Conservation (phyloP, 805 yeast species). For the Nakazawaea ernobii region DNA sequence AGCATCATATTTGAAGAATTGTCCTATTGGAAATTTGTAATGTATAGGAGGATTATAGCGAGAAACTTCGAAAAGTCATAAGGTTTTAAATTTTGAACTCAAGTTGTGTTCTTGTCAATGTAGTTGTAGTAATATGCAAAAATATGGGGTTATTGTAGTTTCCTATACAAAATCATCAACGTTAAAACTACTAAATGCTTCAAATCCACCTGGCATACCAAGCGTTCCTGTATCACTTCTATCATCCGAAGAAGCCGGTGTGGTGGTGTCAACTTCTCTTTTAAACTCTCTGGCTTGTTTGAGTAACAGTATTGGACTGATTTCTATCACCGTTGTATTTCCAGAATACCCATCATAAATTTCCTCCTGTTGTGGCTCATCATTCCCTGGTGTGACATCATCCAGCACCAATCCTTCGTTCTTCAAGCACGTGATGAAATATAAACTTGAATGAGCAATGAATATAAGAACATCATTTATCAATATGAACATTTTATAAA, state of each 20-base stretch:
- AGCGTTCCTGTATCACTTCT: not conserved
- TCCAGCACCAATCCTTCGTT: conserved; percentile 22
- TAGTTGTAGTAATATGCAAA: not conserved
- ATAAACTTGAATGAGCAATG: conserved; percentile 22
- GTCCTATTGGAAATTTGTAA: conserved; percentile 55
- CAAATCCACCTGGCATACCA: conserved; percentile 12
- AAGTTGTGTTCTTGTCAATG: too few relatives aligned
- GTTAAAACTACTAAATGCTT: conserved; percentile 2
- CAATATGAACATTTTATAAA: conserved; percentile 19
- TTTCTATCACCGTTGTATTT: conserved; percentile 26
- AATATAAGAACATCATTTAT: conserved; percentile 26
- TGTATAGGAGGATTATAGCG: too few relatives aligned
- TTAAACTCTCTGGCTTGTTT: conserved; percentile 17
- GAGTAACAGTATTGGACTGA: conserved; percentile 27
- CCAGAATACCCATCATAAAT: conserved; percentile 42
- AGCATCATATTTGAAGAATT: conserved; percentile 70
- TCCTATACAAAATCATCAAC: conserved; percentile 5
- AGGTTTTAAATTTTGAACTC: too few relatives aligned
- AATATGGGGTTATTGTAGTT: too few relatives aligned
- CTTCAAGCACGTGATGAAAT: conserved; percentile 25
- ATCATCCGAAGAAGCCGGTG: not conserved
- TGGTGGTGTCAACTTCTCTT: conserved; percentile 9
- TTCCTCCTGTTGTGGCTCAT: conserved; percentile 12
- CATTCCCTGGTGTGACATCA: conserved; percentile 15
- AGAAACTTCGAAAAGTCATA: too few relatives aligned